phyloP scores from a whole-genome alignment of 2,329 filamentous ascomycete genomes.

The Fragosphaeria purpurea region DNA sequence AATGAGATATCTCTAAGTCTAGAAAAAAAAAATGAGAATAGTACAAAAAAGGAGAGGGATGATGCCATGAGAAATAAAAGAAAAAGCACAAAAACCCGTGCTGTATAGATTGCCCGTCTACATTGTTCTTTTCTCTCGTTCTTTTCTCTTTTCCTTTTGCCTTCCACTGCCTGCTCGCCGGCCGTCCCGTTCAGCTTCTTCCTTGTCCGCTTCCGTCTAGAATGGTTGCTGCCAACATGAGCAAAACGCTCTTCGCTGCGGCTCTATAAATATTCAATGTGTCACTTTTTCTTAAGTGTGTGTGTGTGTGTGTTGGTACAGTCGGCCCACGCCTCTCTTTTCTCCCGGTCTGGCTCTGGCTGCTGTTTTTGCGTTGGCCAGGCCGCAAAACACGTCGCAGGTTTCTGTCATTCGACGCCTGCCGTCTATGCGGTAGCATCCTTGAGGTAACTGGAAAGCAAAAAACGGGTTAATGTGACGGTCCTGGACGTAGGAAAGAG shows the following conservation, averaged over 20 bases:
- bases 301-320: neutral
- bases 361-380: no score
- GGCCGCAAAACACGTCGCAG: no score
- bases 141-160: neutral
- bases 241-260: neutral
- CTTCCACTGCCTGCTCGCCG: no score
- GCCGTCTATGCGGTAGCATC: conserved; percentile 53
- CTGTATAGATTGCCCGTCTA: neutral
- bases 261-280: neutral
- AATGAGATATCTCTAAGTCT: neutral
- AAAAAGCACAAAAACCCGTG: neutral
- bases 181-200: neutral
- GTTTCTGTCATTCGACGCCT: no score
- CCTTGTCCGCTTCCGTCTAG: neutral
- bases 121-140: neutral
- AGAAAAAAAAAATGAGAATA: neutral
- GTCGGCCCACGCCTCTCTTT: neutral
- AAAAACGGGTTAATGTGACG: no score
- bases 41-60: neutral
- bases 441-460: conserved; percentile 47
- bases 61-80: neutral
- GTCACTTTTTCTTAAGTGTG: neutral
- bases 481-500: neutral
- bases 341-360: neutral
- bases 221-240: neutral